Evolutionary conservation across 495 filamentous ascomycete species (phyloP).

Genomic region (Penicillium lividum): DNA sequence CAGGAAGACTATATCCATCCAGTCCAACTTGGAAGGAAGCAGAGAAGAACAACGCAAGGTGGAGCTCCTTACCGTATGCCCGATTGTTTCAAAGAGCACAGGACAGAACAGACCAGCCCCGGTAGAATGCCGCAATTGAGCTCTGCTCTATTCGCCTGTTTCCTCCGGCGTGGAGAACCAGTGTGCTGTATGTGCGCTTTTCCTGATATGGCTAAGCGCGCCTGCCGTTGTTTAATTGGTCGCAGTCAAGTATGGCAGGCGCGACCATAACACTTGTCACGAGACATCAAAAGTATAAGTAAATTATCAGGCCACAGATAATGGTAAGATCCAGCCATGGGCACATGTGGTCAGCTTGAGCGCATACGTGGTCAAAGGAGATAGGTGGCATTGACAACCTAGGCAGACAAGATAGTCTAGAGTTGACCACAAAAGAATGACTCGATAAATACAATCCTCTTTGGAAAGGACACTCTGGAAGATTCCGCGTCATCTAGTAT

Average conservation of each 20-base stretch:
- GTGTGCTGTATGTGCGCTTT: not conserved
- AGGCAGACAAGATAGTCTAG: not conserved
- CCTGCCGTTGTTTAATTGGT: constrained; percentile 2
- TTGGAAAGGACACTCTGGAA: not conserved
- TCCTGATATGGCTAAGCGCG: not conserved
- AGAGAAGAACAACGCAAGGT: too few relatives aligned
- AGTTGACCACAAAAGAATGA: not conserved
- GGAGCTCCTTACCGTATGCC: too few relatives aligned
- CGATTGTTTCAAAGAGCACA: too few relatives aligned
- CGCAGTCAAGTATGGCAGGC: not conserved
- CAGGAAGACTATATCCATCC: too few relatives aligned
- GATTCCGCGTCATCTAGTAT: too few relatives aligned
- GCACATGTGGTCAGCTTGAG: not conserved
- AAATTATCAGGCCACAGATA: not conserved
- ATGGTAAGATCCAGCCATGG: not conserved
- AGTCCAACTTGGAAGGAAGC: too few relatives aligned
- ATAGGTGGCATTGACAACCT: not conserved
- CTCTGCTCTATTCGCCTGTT: not conserved
- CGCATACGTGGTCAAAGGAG: not conserved
- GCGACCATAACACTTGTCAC: not conserved
- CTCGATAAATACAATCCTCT: not conserved
- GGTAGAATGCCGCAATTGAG: too few relatives aligned
- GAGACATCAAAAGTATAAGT: not conserved
- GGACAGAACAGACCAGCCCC: too few relatives aligned
- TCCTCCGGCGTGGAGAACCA: not conserved